Evolutionary conservation across 352 stramenopile genomes (phyloP).

Genomic region (Phytophthora podocarpi): DNA sequence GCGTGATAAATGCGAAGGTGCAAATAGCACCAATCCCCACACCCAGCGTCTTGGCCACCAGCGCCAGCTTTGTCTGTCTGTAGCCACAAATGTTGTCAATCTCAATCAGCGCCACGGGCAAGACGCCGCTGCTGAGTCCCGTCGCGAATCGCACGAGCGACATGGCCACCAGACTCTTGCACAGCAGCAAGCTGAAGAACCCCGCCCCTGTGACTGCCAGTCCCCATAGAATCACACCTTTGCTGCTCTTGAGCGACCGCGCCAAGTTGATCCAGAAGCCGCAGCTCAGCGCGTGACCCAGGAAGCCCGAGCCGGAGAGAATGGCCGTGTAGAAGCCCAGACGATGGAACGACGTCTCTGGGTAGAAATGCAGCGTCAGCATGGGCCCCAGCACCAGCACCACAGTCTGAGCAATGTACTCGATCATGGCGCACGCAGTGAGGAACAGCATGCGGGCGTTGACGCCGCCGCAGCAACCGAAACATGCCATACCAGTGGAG

Average conservation of each 20-base stretch:
- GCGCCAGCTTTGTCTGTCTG: constrained; percentile 65
- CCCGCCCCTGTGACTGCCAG: constrained; percentile 67
- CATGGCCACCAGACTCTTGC: constrained; percentile 80
- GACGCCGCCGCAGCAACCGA: constrained; percentile 68
- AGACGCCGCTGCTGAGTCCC: constrained; percentile 74
- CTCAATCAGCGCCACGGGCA: constrained; percentile 77
- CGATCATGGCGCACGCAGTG: constrained; percentile 78
- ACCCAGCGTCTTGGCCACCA: constrained; percentile 71
- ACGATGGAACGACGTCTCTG: constrained; percentile 69
- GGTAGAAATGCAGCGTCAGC: constrained; percentile 82
- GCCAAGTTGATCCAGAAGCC: constrained; percentile 83
- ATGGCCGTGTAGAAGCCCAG: constrained; percentile 82
- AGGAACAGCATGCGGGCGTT: constrained; percentile 81
- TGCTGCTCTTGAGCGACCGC: constrained; percentile 72
- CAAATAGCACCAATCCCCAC: constrained; percentile 53
- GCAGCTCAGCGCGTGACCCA: constrained; percentile 74
- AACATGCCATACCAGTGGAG: constrained; percentile 28
- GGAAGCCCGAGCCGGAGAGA: constrained; percentile 65
- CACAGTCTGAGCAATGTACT: constrained; percentile 77
- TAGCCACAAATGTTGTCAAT: constrained; percentile 87
- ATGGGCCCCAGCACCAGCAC: constrained; percentile 73
- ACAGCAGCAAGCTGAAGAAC: constrained; percentile 78
- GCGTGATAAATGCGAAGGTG: constrained; percentile 57
- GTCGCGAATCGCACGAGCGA: constrained; percentile 78
- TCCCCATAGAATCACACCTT: constrained; percentile 84